Evolutionary conservation across 208 protist species (phyloP).

Genomic region (Crithidia bombi): DNA sequence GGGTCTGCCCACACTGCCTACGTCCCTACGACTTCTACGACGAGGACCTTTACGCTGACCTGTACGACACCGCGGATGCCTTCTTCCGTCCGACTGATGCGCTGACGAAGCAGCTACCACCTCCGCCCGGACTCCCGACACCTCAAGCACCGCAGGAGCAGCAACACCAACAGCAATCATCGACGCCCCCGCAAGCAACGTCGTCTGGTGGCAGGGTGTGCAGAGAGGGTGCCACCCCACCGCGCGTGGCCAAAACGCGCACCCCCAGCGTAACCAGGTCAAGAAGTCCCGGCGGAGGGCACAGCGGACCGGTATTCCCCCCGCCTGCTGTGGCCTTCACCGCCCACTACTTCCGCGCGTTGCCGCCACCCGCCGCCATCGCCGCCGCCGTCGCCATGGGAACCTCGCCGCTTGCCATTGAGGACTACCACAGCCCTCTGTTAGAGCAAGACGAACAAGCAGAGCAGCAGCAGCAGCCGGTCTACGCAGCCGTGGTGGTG

Average conservation of each 20-base stretch:
- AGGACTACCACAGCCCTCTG: slow-evolving; percentile 26
- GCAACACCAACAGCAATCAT: slow-evolving; percentile 5
- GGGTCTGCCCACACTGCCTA: slow-evolving; percentile 44
- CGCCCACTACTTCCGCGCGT: slow-evolving; percentile 72
- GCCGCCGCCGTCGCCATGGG: slow-evolving; percentile 6
- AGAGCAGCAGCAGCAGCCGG: neutral
- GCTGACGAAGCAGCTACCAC: slow-evolving; percentile 2
- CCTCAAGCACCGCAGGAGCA: neutral
- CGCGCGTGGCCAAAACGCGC: neutral
- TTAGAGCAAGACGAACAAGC: slow-evolving; percentile 2
- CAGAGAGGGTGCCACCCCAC: neutral
- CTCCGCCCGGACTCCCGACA: neutral
- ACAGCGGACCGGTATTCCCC: slow-evolving; percentile 4
- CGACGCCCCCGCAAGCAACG: too few species aligned
- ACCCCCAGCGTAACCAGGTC: neutral
- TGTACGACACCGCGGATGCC: slow-evolving; percentile 2
- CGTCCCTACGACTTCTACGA: slow-evolving; percentile 33
- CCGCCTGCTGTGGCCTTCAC: slow-evolving; percentile 32
- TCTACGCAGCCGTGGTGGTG: slow-evolving; percentile 13
- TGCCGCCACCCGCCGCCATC: slow-evolving; percentile 36
- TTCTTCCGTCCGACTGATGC: slow-evolving; percentile 14
- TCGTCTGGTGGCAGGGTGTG: neutral
- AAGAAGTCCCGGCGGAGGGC: neutral
- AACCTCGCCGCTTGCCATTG: slow-evolving; percentile 50
- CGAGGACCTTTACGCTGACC: slow-evolving; percentile 12